Percentiles rank a stretch among this genome's conserved stretches.
Conservation (phyloP, 148 eudicot genomes). For the Gaultheria prostrata region DNA sequence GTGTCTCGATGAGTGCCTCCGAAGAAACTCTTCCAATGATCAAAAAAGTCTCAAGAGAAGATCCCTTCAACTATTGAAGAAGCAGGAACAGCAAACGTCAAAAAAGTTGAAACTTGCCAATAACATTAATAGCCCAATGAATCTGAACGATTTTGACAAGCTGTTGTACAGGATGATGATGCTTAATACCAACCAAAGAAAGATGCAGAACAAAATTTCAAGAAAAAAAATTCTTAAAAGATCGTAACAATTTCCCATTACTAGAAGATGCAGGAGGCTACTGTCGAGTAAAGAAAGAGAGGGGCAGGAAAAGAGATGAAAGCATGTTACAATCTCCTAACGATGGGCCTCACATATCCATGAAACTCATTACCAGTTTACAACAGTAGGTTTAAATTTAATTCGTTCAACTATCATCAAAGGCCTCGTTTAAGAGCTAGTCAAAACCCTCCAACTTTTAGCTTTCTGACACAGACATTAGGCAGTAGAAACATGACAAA, state of each 20-base stretch:
- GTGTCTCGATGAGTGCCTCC: slow-evolving; percentile 74
- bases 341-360: not conserved
- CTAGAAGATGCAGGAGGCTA: not conserved
- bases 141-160: not conserved
- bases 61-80: slow-evolving; percentile 57
- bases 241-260: not conserved
- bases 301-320: not conserved
- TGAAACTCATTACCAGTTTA: not conserved
- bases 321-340: not conserved
- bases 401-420: not conserved
- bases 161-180: not conserved
- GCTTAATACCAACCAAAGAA: not conserved
- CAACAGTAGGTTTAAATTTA: not conserved
- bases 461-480: not conserved
- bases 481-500: not conserved
- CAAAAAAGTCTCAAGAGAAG: slow-evolving; percentile 78
- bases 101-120: not conserved
- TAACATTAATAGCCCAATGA: not conserved
- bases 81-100: not conserved
- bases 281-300: not conserved
- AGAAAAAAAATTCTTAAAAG: not conserved
- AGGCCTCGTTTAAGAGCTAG: not conserved
- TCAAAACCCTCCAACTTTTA: not conserved
- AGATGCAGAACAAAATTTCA: not conserved
- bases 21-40: slow-evolving; percentile 93